These are phyloP conservation scores for Crithidia sp. DNA, from an alignment of 208 protist genomes.

Conservation along the genomic window DNA sequence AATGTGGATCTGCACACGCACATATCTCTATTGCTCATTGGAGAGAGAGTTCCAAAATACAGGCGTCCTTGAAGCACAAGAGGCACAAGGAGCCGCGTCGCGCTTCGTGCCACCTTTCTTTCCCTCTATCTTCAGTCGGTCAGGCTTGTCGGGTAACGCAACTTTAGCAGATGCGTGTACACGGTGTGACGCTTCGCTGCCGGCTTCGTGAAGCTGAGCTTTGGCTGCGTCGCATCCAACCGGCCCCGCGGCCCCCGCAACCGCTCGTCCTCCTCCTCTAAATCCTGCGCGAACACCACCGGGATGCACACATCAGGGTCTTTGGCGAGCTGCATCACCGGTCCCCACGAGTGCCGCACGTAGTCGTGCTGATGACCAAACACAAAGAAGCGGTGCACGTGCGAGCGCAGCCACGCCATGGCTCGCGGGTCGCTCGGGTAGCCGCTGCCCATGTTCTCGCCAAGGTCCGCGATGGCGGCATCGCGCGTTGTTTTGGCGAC, in stretches of 20 bases:
- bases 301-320: constrained; percentile 58
- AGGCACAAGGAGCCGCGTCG: background rate
- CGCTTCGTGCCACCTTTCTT: background rate
- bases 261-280: constrained; percentile 38
- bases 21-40: no score
- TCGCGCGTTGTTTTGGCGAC: constrained; percentile 92
- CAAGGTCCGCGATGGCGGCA: constrained; percentile 39
- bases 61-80: background rate
- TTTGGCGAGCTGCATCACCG: constrained; percentile 62
- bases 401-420: constrained; percentile 68
- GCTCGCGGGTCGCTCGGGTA: constrained; percentile 85
- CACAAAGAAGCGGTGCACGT: constrained; percentile 85
- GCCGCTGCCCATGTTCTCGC: constrained; percentile 72
- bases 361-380: constrained; percentile 48
- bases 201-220: constrained; percentile 66
- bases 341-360: constrained; percentile 84
- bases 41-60: no score
- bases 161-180: constrained; percentile 65
- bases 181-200: constrained; percentile 57
- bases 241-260: constrained; percentile 6
- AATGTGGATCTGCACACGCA: no score
- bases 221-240: constrained; percentile 41
- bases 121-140: background rate
- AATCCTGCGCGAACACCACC: constrained; percentile 70
- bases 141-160: constrained; percentile 33